Percentiles rank a stretch among this genome's conserved stretches.
Evolutionary conservation across 208 protist genomes (phyloP).

Genomic region (Crithidia expoeki): DNA sequence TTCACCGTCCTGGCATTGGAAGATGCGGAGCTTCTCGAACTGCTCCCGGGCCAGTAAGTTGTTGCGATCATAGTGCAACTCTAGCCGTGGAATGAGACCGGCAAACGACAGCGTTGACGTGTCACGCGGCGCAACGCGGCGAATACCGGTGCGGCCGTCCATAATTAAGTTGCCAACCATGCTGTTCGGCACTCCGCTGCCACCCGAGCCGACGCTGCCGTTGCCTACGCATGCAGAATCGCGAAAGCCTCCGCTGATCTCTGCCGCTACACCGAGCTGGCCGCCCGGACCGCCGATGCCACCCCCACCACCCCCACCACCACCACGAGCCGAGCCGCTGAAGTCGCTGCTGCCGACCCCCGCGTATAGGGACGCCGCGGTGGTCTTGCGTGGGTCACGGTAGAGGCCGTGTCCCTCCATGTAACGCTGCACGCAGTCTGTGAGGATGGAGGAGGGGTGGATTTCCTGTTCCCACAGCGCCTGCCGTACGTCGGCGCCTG

Average conservation of each 20-base stretch:
- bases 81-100: constrained; percentile 78
- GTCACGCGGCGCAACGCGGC: constrained; percentile 39
- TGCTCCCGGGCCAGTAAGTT: constrained; percentile 82
- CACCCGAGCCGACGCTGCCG: constrained; percentile 7
- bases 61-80: constrained; percentile 88
- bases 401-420: constrained; percentile 83
- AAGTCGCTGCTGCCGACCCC: constrained; percentile 23
- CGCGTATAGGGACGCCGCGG: constrained; percentile 39
- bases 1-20: constrained; percentile 60
- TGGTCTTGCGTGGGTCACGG: constrained; percentile 72
- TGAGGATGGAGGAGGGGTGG: constrained; percentile 60
- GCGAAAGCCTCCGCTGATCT: constrained; percentile 25
- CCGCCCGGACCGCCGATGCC: constrained; percentile 10
- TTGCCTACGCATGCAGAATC: constrained; percentile 7
- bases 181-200: constrained; percentile 9
- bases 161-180: constrained; percentile 5
- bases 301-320: not conserved
- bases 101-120: constrained; percentile 63
- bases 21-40: constrained; percentile 83
- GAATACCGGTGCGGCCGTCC: constrained; percentile 14
- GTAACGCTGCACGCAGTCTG: constrained; percentile 80
- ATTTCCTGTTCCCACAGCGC: constrained; percentile 84
- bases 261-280: constrained; percentile 5
- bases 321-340: constrained; percentile 15
- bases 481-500: constrained; percentile 85